Conservation (phyloP, 2,329 filamentous ascomycete species). For the Blastomyces emzantsi region DNA sequence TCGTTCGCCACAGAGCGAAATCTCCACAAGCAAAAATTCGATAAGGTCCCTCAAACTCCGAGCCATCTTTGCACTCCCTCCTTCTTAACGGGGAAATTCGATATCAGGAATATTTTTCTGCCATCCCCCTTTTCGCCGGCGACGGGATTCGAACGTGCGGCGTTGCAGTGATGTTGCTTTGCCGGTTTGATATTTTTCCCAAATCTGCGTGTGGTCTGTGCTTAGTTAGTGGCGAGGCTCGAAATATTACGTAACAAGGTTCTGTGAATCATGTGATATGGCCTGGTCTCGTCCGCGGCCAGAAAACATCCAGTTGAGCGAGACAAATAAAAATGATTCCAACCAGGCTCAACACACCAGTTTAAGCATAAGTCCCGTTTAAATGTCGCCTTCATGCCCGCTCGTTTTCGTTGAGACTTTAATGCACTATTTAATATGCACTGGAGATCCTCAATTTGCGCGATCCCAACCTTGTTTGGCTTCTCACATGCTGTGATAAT, state of each 20-base stretch:
- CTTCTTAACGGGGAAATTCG: neutral
- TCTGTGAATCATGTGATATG: neutral
- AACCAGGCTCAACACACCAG: too few species aligned
- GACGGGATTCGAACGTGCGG: constrained; percentile 15
- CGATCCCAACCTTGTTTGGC: too few species aligned
- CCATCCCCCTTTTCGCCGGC: constrained; percentile 3
- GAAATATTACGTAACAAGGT: neutral
- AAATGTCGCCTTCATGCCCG: too few species aligned
- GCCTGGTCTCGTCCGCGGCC: neutral
- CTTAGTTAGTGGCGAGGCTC: neutral
- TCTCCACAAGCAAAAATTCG: constrained; percentile 49
- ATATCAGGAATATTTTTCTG: constrained; percentile 3
- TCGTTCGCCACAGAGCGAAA: constrained; percentile 50
- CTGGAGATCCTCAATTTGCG: too few species aligned
- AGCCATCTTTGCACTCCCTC: constrained; percentile 30
- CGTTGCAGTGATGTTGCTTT: constrained; percentile 8
- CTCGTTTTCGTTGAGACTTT: too few species aligned
- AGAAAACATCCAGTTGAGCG: too few species aligned
- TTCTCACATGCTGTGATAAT: too few species aligned
- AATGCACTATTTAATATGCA: too few species aligned
- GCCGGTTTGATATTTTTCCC: neutral
- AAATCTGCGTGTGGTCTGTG: neutral
- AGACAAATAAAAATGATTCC: too few species aligned
- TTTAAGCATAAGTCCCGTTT: too few species aligned
- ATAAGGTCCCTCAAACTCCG: constrained; percentile 48